phyloP scores from a whole-genome alignment of 345 rosid genomes.

The Lumnitzera racemosa region DNA sequence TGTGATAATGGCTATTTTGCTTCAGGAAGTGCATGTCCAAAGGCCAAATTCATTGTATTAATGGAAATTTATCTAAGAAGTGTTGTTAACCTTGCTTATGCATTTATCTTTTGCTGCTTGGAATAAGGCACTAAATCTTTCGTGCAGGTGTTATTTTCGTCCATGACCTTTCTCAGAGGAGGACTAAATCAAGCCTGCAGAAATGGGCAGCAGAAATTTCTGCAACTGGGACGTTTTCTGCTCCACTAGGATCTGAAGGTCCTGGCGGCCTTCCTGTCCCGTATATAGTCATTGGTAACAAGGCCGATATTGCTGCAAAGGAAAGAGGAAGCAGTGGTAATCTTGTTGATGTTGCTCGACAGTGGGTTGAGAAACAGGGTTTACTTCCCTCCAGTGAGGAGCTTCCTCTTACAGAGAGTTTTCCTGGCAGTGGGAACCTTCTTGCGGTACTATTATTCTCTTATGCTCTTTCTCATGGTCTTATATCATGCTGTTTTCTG shows the following conservation, averaged over 20 bases:
- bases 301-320: slow-evolving; percentile 86
- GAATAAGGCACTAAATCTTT: not conserved
- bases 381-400: slow-evolving; percentile 86
- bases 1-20: no score
- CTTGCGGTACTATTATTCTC: slow-evolving; percentile 53
- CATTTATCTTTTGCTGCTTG: not conserved
- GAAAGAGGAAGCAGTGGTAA: slow-evolving; percentile 97
- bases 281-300: slow-evolving; percentile 84
- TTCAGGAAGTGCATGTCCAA: no score
- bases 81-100: not conserved
- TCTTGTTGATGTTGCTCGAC: slow-evolving; percentile 97
- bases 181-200: slow-evolving; percentile 89
- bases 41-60: no score
- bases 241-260: slow-evolving; percentile 92
- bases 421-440: slow-evolving; percentile 81
- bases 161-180: slow-evolving; percentile 93
- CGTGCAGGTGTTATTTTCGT: slow-evolving; percentile 90
- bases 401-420: slow-evolving; percentile 91
- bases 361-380: slow-evolving; percentile 99
- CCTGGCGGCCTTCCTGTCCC: slow-evolving; percentile 99
- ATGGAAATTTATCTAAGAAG: no score
- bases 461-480: slow-evolving; percentile 3
- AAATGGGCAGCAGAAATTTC: slow-evolving; percentile 96
- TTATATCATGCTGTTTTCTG: not conserved
- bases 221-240: slow-evolving; percentile 82